These are phyloP conservation scores for Lecanoromycetidae sp. DNA, from an alignment of 2,329 filamentous ascomycete species.

Conservation along the genomic window DNA sequence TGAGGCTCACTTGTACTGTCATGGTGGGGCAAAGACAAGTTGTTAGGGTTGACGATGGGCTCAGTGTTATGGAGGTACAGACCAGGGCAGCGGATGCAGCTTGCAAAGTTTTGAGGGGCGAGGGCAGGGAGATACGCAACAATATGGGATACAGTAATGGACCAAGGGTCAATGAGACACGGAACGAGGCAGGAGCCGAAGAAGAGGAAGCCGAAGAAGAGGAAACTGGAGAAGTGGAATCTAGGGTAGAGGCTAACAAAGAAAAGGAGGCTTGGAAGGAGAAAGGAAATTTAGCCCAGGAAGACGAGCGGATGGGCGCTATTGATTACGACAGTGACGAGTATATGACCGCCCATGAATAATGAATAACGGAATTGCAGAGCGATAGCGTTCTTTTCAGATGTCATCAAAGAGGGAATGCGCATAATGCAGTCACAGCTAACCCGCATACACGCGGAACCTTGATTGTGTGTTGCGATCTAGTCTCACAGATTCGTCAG, in stretches of 20 bases:
- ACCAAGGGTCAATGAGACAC: background rate
- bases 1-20: constrained; percentile 35
- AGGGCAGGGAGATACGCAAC: background rate
- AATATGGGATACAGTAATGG: background rate
- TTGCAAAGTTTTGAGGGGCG: constrained; percentile 26
- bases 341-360: constrained; percentile 11
- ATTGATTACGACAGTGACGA: background rate
- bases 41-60: constrained; percentile 35
- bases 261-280: background rate
- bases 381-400: too few relatives aligned
- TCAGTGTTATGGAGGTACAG: constrained; percentile 42
- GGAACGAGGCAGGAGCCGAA: background rate
- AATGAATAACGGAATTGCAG: too few relatives aligned
- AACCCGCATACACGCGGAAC: too few relatives aligned
- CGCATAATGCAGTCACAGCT: too few relatives aligned
- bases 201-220: background rate
- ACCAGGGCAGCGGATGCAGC: constrained; percentile 45
- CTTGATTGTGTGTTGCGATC: too few relatives aligned
- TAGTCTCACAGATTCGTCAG: constrained; percentile 81
- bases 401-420: too few relatives aligned
- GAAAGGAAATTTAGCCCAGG: background rate
- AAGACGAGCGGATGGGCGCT: background rate
- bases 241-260: background rate
- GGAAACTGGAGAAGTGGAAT: background rate
- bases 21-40: constrained; percentile 38